Conservation (phyloP, 805 yeast genomes). For the Sugiyamaella lignohabitans region DNA sequence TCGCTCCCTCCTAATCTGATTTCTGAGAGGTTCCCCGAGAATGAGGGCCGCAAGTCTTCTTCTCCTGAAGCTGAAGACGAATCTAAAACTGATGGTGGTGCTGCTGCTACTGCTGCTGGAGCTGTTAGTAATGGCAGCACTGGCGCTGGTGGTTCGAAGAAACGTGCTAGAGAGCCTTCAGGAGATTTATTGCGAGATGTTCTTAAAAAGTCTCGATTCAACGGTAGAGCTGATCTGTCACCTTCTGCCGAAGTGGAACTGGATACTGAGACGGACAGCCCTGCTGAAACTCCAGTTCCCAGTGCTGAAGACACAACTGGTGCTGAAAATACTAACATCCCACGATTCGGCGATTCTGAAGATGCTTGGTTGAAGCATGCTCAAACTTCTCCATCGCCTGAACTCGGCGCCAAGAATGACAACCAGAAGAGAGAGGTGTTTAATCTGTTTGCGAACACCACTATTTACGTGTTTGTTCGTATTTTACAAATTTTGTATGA, state of each 20-base stretch:
- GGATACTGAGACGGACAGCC: constrained; percentile 8
- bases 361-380: constrained; percentile 28
- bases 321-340: constrained; percentile 10
- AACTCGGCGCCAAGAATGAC: constrained; percentile 1
- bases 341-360: constrained; percentile 20
- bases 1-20: constrained; percentile 35
- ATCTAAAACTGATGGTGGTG: constrained; percentile 6
- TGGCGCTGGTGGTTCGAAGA: constrained; percentile 6
- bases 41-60: not conserved
- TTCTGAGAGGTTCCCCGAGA: constrained; percentile 13
- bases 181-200: constrained; percentile 47
- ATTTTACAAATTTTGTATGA: constrained; percentile 74
- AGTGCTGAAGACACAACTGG: constrained; percentile 4
- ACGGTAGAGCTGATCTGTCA: constrained; percentile 7
- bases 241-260: constrained; percentile 5
- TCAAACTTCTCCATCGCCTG: constrained; percentile 4
- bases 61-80: constrained; percentile 4
- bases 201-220: constrained; percentile 33
- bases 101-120: constrained; percentile 13
- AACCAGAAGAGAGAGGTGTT: constrained; percentile 39
- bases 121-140: constrained; percentile 2
- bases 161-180: constrained; percentile 31
- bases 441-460: constrained; percentile 82
- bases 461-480: constrained; percentile 84
- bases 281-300: constrained; percentile 8